Percentiles rank a stretch among this genome's conserved stretches.
These are phyloP conservation scores for Cyberlindnera mrakii DNA, from an alignment of 805 yeast genomes.

Conservation along the genomic window DNA sequence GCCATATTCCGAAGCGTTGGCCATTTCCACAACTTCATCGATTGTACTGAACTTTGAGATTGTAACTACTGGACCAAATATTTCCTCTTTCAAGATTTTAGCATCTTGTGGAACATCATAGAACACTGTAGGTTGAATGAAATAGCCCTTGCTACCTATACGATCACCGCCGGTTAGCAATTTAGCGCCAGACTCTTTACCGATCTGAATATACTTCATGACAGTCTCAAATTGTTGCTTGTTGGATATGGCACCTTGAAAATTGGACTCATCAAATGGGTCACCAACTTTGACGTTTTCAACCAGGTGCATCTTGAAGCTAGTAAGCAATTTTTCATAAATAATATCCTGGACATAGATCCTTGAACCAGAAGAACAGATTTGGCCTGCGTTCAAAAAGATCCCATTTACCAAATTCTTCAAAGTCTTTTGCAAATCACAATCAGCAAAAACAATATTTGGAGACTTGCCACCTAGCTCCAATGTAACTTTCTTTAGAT, in stretches of 20 bases:
- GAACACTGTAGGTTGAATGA: conserved; percentile 68
- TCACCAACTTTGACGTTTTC: conserved; percentile 57
- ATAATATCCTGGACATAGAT: conserved; percentile 66
- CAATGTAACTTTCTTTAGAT: conserved; percentile 71
- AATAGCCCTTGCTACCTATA: conserved; percentile 60
- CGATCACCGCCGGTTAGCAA: conserved; percentile 68
- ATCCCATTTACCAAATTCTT: conserved; percentile 58
- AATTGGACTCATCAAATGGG: conserved; percentile 62
- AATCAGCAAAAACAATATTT: conserved; percentile 67
- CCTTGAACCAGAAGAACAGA: conserved; percentile 80
- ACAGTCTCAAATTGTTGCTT: conserved; percentile 64
- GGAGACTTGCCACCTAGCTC: conserved; percentile 86
- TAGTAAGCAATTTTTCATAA: conserved; percentile 54
- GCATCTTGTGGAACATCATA: conserved; percentile 58
- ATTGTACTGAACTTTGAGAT: conserved; percentile 59
- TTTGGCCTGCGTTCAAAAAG: conserved; percentile 77
- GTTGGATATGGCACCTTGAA: conserved; percentile 78
- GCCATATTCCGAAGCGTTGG: conserved; percentile 70
- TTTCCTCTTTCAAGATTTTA: conserved; percentile 65
- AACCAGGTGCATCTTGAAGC: conserved; percentile 54
- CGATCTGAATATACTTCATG: conserved; percentile 58
- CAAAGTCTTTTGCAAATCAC: conserved; percentile 43
- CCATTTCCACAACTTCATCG: conserved; percentile 61
- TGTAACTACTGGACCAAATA: conserved; percentile 77
- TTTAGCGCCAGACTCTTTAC: conserved; percentile 64